phyloP scores from a whole-genome alignment of 2,329 filamentous ascomycete species.

The Curvularia spicifera region DNA sequence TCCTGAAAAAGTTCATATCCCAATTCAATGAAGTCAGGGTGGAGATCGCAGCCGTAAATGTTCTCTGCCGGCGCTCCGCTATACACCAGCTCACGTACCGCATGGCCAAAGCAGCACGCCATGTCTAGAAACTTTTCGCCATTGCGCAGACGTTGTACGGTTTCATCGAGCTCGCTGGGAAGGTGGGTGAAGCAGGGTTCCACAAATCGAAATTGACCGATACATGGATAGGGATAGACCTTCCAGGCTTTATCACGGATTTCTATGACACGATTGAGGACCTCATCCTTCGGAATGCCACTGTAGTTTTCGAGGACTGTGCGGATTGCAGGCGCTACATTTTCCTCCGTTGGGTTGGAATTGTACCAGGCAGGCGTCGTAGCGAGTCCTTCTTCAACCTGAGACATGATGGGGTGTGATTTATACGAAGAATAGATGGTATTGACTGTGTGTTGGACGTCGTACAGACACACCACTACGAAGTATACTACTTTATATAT shows the following conservation, averaged over 20 bases:
- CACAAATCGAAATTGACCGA: slow-evolving; percentile 43
- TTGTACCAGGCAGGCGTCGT: slow-evolving; percentile 35
- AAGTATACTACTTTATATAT: neutral
- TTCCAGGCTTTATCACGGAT: slow-evolving; percentile 38
- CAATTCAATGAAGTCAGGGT: slow-evolving; percentile 57
- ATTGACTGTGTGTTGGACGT: neutral
- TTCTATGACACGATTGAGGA: slow-evolving; percentile 41
- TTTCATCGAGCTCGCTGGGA: slow-evolving; percentile 30
- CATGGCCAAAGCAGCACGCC: slow-evolving; percentile 56
- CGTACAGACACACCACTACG: too few relatives aligned
- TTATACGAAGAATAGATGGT: neutral
- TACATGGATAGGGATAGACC: slow-evolving; percentile 42
- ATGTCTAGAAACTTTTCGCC: slow-evolving; percentile 49
- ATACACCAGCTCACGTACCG: slow-evolving; percentile 49
- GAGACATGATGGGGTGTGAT: slow-evolving; percentile 7
- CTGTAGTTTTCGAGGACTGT: slow-evolving; percentile 48
- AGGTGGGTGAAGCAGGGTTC: slow-evolving; percentile 32
- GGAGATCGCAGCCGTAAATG: slow-evolving; percentile 51
- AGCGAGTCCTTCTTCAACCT: neutral
- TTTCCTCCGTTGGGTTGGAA: slow-evolving; percentile 27
- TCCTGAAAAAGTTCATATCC: slow-evolving; percentile 54
- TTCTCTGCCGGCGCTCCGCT: slow-evolving; percentile 51
- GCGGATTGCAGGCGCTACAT: slow-evolving; percentile 36
- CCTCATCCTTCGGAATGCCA: slow-evolving; percentile 39
- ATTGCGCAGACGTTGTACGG: slow-evolving; percentile 34